These are phyloP conservation scores for Fusarium nelsonii DNA, from an alignment of 2,329 filamentous ascomycete genomes.

Conservation along the genomic window DNA sequence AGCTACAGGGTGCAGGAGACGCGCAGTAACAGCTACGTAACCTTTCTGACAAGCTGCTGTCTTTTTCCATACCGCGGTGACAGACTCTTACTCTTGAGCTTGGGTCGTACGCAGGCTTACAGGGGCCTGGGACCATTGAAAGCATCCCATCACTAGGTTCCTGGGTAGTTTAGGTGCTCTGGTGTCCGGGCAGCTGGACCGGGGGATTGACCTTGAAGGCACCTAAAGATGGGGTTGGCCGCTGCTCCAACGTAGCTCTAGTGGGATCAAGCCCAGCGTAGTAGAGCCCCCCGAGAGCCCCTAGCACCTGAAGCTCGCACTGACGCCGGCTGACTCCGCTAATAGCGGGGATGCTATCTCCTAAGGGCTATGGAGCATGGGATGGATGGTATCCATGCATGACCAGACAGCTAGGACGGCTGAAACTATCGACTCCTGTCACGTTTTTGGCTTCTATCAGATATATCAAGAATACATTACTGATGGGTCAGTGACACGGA, in stretches of 20 bases:
- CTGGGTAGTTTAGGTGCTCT: conserved; percentile 19
- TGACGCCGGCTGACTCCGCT: conserved; percentile 44
- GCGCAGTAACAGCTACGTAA: neutral
- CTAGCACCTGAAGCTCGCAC: conserved; percentile 42
- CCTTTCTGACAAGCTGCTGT: neutral
- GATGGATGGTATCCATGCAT: conserved; percentile 20
- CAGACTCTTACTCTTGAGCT: neutral
- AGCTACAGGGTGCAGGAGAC: conserved; percentile 21
- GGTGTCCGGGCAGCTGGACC: conserved; percentile 31
- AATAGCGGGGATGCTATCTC: conserved; percentile 42
- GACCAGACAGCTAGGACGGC: conserved; percentile 30
- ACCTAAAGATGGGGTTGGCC: conserved; percentile 48
- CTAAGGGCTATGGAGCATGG: conserved; percentile 26
- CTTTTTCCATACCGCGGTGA: conserved; percentile 1
- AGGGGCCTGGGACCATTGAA: conserved; percentile 14
- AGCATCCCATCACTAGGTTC: conserved; percentile 9
- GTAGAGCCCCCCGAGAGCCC: conserved; percentile 32
- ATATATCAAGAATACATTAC: conserved; percentile 1
- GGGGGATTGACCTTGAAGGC: conserved; percentile 36
- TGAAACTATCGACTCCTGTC: conserved; percentile 26
- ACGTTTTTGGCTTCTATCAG: neutral
- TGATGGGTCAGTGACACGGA: neutral
- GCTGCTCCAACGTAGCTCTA: conserved; percentile 38
- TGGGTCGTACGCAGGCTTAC: conserved; percentile 2
- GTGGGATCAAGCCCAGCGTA: conserved; percentile 37